These are phyloP conservation scores for Neurospora sublineolata DNA, from an alignment of 495 filamentous ascomycete genomes.

Conservation along the genomic window DNA sequence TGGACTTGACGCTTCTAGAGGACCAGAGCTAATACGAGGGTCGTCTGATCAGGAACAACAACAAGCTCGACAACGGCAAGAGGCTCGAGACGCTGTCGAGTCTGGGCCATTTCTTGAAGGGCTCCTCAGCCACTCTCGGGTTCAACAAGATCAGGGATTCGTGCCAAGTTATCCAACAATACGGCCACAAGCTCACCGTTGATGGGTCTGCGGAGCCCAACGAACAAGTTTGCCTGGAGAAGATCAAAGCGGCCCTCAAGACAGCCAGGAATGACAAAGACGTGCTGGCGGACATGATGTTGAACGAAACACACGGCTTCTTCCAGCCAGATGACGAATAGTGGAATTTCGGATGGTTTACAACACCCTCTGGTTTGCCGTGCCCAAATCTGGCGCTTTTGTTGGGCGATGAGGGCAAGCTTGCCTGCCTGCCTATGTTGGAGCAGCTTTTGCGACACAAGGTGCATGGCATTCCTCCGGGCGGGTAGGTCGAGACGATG, in stretches of 20 bases:
- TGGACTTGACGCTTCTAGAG: neutral
- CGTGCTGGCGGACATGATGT: constrained; percentile 61
- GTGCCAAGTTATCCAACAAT: constrained; percentile 95
- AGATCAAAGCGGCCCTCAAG: constrained; percentile 56
- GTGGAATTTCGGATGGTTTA: neutral
- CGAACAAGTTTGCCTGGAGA: constrained; percentile 50
- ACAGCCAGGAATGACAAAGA: constrained; percentile 64
- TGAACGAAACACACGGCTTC: constrained; percentile 19
- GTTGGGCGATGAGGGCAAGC: neutral
- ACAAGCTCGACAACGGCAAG: constrained; percentile 14
- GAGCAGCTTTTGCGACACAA: neutral
- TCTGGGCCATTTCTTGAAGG: constrained; percentile 93
- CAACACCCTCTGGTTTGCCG: neutral
- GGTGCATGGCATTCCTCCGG: neutral
- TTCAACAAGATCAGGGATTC: constrained; percentile 83
- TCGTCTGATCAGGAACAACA: constrained; percentile 35
- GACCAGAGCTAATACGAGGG: constrained; percentile 8
- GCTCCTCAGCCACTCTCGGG: constrained; percentile 92
- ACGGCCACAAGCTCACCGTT: constrained; percentile 67
- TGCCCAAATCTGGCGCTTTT: neutral
- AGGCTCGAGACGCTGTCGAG: constrained; percentile 64
- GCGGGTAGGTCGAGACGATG: neutral
- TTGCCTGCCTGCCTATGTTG: neutral
- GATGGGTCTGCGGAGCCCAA: constrained; percentile 57
- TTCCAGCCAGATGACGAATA: neutral